Percentiles rank a stretch among this genome's conserved stretches.
Evolutionary conservation across 441 rosid species (phyloP).

Genomic region (Populus hybrid): DNA sequence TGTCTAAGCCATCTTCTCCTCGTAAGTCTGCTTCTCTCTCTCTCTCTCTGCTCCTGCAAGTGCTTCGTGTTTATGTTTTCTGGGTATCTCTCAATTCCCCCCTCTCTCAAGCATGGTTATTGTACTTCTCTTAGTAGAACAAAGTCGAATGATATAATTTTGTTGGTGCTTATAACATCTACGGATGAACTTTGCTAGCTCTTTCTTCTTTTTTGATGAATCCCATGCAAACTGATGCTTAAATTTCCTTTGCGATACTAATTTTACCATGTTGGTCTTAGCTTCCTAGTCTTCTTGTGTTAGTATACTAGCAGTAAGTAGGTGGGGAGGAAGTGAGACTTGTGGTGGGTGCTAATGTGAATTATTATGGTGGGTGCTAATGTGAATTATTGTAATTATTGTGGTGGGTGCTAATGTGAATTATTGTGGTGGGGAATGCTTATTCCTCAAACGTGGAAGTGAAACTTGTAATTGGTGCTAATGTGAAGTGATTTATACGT

Average conservation of each 20-base stretch:
- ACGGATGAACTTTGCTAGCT: background rate
- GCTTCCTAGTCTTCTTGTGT: background rate
- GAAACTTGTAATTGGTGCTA: too few species aligned
- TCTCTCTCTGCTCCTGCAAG: background rate
- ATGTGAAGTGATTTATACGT: background rate
- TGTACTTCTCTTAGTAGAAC: background rate
- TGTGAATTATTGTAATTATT: too few species aligned
- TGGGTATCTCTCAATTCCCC: background rate
- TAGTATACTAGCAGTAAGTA: background rate
- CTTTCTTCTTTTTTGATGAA: background rate
- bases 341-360: too few species aligned
- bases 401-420: too few species aligned
- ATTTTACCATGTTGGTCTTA: background rate
- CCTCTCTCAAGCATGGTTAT: background rate
- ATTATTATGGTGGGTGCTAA: too few species aligned
- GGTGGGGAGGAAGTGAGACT: background rate
- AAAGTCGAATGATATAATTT: background rate
- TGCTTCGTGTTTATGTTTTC: background rate
- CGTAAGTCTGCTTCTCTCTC: slow-evolving; percentile 33
- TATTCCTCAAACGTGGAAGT: too few species aligned
- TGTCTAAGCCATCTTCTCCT: slow-evolving; percentile 23
- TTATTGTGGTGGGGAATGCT: too few species aligned
- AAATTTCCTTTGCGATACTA: background rate
- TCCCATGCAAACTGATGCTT: background rate
- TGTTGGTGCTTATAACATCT: background rate